These are phyloP conservation scores for Dichomitus squalens DNA, from an alignment of 1,284 basidiomycete genomes.

Conservation along the genomic window DNA sequence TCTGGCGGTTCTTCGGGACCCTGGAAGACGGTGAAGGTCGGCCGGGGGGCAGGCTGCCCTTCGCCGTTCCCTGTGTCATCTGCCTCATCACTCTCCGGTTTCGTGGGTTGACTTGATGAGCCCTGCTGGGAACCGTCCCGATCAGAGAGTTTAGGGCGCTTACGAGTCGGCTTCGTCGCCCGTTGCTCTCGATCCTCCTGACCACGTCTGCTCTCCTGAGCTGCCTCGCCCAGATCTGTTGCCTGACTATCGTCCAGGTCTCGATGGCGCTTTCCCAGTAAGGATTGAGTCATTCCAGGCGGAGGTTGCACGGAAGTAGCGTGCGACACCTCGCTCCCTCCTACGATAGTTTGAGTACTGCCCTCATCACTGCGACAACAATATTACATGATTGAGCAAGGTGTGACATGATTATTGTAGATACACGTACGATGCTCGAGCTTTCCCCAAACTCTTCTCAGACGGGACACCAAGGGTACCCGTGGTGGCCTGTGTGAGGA, in stretches of 20 bases:
- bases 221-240: constrained; percentile 44
- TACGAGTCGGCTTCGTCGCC: constrained; percentile 49
- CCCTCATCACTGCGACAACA: constrained; percentile 11
- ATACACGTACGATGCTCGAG: constrained; percentile 25
- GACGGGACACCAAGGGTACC: constrained; percentile 4
- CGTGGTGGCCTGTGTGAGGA: not conserved
- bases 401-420: not conserved
- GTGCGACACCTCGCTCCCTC: not conserved
- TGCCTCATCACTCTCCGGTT: not conserved
- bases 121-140: constrained; percentile 1
- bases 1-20: constrained; percentile 35
- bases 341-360: constrained; percentile 3
- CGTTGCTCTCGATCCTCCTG: constrained; percentile 40
- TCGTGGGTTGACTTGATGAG: not conserved
- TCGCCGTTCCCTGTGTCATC: constrained; percentile 10
- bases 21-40: constrained; percentile 33
- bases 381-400: not conserved
- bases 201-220: constrained; percentile 37
- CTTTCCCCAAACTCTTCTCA: constrained; percentile 26
- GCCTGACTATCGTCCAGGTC: constrained; percentile 47
- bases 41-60: constrained; percentile 16
- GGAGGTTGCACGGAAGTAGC: not conserved
- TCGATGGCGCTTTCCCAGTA: constrained; percentile 59
- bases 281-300: constrained; percentile 33
- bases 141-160: constrained; percentile 46